phyloP scores from a whole-genome alignment of 2,329 filamentous ascomycete species.

The Colletotrichum orchidophilum region DNA sequence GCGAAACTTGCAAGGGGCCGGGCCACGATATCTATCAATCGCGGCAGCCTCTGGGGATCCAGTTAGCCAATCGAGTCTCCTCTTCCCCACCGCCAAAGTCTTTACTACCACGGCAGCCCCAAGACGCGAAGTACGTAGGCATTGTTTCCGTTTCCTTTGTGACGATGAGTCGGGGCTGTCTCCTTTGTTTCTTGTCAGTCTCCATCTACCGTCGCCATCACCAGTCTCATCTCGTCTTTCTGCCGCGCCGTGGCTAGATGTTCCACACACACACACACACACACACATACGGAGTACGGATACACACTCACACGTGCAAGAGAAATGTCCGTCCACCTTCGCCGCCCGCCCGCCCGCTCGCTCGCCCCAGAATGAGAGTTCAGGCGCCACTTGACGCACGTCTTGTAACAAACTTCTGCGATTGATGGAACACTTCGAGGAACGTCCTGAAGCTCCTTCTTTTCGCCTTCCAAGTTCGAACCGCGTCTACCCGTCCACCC shows the following conservation, averaged over 20 bases:
- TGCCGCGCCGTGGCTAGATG: neutral
- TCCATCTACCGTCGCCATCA: neutral
- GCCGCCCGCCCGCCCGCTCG: conserved; percentile 9
- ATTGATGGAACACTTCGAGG: conserved; percentile 43
- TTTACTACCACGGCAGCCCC: neutral
- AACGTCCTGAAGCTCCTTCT: conserved; percentile 36
- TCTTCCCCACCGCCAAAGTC: neutral
- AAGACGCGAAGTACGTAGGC: neutral
- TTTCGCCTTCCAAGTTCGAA: conserved; percentile 21
- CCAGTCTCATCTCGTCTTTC: neutral
- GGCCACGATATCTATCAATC: conserved; percentile 16
- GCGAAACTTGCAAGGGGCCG: conserved; percentile 23
- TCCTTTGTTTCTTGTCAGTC: conserved; percentile 25
- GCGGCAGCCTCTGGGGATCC: conserved; percentile 5
- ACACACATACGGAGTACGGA: neutral
- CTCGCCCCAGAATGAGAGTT: conserved; percentile 34
- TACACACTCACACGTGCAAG: neutral
- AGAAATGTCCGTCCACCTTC: neutral
- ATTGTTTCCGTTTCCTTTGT: neutral
- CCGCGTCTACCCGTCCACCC: conserved; percentile 10
- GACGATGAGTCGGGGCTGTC: conserved; percentile 15
- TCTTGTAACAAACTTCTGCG: conserved; percentile 44
- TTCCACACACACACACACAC: neutral
- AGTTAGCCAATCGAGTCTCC: neutral
- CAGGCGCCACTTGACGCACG: conserved; percentile 49